Evolutionary conservation across 2,329 filamentous ascomycete genomes (phyloP).

Genomic region (Metarhizium robertsii): DNA sequence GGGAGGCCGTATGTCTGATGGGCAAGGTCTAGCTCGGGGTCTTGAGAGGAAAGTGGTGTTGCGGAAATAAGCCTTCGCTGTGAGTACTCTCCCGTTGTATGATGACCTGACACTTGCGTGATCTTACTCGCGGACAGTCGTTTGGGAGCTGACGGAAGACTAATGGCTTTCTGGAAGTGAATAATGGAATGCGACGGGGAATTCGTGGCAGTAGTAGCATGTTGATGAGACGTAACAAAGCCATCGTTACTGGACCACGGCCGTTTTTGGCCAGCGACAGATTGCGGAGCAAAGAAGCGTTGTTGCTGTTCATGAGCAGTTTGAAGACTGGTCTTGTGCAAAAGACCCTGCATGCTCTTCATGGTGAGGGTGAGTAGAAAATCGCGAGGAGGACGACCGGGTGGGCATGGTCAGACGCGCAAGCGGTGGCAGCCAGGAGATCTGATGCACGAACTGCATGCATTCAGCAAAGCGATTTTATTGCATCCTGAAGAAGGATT

Average conservation of each 20-base stretch:
- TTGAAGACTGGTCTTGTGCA: conserved; percentile 43
- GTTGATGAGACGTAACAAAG: background rate
- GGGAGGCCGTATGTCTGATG: conserved; percentile 58
- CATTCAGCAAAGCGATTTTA: background rate
- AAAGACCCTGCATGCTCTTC: conserved; percentile 30
- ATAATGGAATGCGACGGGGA: conserved; percentile 8
- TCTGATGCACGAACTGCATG: background rate
- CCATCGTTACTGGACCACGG: conserved; percentile 16
- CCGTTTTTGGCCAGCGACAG: conserved; percentile 41
- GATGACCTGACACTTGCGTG: conserved; percentile 18
- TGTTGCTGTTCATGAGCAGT: conserved; percentile 29
- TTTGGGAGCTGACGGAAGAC: conserved; percentile 19
- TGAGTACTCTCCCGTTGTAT: conserved; percentile 40
- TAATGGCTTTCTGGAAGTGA: conserved; percentile 25
- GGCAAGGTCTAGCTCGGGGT: conserved; percentile 50
- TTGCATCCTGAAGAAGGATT: background rate
- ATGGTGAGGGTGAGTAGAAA: conserved; percentile 15
- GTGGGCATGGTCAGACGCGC: background rate
- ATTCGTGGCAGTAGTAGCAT: background rate
- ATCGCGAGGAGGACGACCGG: background rate
- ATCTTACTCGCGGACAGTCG: conserved; percentile 37
- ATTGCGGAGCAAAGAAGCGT: conserved; percentile 27
- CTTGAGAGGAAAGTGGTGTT: conserved; percentile 41
- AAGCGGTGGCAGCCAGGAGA: background rate
- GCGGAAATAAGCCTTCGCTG: conserved; percentile 43